These are phyloP conservation scores for Monosporozyma aerobia DNA, from an alignment of 805 yeast genomes.

Conservation along the genomic window DNA sequence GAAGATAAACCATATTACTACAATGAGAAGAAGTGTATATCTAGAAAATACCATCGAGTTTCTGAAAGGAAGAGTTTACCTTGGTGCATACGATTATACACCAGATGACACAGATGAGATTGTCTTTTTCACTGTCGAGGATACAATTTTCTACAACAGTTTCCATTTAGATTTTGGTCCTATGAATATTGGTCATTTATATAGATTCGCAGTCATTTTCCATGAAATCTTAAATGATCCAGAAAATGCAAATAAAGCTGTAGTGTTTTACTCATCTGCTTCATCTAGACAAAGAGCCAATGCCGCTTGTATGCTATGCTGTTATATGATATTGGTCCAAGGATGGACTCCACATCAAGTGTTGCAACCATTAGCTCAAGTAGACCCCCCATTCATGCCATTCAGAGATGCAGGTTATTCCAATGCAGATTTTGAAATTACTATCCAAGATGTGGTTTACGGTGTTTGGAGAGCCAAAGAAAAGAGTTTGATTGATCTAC, in stretches of 20 bases:
- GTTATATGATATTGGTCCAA: constrained; percentile 91
- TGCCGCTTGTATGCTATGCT: constrained; percentile 88
- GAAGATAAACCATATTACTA: background rate
- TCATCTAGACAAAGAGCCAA: constrained; percentile 78
- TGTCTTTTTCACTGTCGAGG: constrained; percentile 87
- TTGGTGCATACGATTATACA: constrained; percentile 75
- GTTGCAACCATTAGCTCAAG: constrained; percentile 84
- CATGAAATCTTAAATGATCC: constrained; percentile 87
- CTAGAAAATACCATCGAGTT: constrained; percentile 31
- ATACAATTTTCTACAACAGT: constrained; percentile 84
- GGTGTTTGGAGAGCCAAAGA: constrained; percentile 98
- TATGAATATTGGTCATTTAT: constrained; percentile 82
- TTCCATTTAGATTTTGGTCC: constrained; percentile 97
- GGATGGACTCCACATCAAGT: constrained; percentile 99
- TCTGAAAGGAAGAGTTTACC: constrained; percentile 57
- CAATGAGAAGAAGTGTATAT: constrained; percentile 26
- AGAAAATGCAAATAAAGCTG: constrained; percentile 75
- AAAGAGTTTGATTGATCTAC: constrained; percentile 76
- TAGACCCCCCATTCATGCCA: constrained; percentile 87
- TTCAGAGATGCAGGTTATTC: constrained; percentile 98
- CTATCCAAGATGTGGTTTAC: constrained; percentile 90
- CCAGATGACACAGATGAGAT: constrained; percentile 70
- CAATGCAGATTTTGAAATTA: constrained; percentile 84
- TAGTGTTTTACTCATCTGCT: constrained; percentile 80
- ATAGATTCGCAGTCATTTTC: constrained; percentile 88